Evolutionary conservation across 2,329 filamentous ascomycete species (phyloP), one percentile per base, ranked within the genome.

Genomic region (Microascus cirrosus): DNA sequence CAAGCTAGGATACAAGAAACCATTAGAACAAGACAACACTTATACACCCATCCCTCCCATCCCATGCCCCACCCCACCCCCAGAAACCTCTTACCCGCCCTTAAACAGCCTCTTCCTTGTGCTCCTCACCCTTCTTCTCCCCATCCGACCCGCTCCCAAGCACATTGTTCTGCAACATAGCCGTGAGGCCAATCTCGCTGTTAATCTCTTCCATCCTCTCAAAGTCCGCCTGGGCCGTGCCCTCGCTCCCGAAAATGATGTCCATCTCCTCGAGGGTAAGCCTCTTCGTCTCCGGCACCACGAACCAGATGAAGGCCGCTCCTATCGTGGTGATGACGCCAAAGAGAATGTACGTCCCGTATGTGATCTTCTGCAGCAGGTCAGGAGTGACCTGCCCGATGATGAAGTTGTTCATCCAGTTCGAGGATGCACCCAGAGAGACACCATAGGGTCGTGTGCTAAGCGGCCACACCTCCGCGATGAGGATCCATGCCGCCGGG

Each of bases 131-230:
- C 55, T 50, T 56, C 55, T 57, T 57, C 48, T 57, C 48, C 32
- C 4, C 55, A 7, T 57, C 55, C 5, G 55, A 57, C 18, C 55
- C 55, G 48, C 55, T 57, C 25, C 50, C 55, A 7, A 18, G 24
- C n/a, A 11, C 32, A 25, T 36, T 4, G 7, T 25, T 25, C 32
- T 25, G 13, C 11, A 76, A 63, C 61, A 77, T 67, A n/a, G 69
- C 68, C 1, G 68, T 73, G 1, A 89, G 71, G 0, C 87, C 87
- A 61, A 90, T 83, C 64, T 89, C 85, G 35, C 74, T 72, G 67
- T 89, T 85, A 64, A 90, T 88, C 67, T 86, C 82, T n/a, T 78
- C 77, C 84, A 89, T 89, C 32, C 86, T 79, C 70, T 87, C 83
- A 57, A 80, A 76, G 65, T 90, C 86, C 1, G 83, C 82, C 54